Evolutionary conservation across 225 moss, liverwort and hornwort species (phyloP).

Genomic region (Marchantia polymorpha): DNA sequence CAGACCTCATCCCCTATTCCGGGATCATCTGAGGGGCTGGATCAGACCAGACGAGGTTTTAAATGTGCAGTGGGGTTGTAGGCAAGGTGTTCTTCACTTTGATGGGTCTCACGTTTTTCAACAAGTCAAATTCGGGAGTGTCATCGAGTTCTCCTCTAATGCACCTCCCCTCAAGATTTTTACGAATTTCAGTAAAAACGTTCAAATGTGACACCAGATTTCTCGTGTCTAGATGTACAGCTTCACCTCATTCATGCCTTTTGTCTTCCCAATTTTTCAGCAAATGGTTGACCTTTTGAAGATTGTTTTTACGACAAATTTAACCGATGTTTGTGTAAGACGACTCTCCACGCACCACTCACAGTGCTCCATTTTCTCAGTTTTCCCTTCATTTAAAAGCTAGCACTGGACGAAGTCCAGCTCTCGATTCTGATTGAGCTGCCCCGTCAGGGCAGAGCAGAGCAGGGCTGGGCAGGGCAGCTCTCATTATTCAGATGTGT

Average conservation of each 20-base stretch:
- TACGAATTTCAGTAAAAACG: constrained; percentile 2
- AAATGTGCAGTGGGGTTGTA: constrained; percentile 62
- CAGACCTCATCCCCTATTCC: constrained; percentile 50
- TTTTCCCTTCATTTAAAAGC: neutral
- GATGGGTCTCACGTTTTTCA: constrained; percentile 42
- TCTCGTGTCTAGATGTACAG: neutral
- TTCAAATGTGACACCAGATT: neutral
- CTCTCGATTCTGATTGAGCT: neutral
- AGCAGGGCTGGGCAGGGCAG: no score
- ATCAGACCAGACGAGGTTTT: constrained; percentile 48
- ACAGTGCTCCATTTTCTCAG: neutral
- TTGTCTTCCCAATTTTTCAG: neutral
- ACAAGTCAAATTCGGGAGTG: constrained; percentile 33
- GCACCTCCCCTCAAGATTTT: constrained; percentile 33
- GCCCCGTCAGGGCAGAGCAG: neutral
- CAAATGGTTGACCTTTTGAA: neutral
- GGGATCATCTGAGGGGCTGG: constrained; percentile 53
- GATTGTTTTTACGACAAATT: neutral
- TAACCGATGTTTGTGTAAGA: neutral
- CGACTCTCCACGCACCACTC: neutral
- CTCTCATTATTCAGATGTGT: no score
- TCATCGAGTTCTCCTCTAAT: constrained; percentile 36
- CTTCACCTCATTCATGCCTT: neutral
- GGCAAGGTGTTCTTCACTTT: constrained; percentile 52
- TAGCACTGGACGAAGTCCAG: neutral